Conservation (phyloP, 1,139 yeast species). For the Debaryomyces singareniensis region DNA sequence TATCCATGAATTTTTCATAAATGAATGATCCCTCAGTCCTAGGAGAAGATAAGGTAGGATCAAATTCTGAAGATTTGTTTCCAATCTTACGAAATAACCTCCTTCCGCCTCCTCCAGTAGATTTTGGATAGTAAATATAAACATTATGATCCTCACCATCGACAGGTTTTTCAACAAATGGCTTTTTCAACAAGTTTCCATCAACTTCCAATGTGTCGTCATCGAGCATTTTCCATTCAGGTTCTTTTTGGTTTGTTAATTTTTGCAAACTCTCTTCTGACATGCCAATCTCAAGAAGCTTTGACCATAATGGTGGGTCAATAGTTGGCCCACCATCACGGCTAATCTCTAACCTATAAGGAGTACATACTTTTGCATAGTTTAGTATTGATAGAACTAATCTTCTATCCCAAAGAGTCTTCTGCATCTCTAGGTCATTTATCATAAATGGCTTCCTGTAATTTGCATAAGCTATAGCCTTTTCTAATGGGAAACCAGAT, state of each 20-base stretch:
- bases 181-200: slow-evolving; percentile 69
- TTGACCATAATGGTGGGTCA: slow-evolving; percentile 51
- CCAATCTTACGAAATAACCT: slow-evolving; percentile 92
- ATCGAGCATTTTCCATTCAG: slow-evolving; percentile 84
- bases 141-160: slow-evolving; percentile 99
- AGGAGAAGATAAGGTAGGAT: slow-evolving; percentile 67
- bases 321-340: slow-evolving; percentile 96
- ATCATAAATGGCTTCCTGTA: slow-evolving; percentile 85
- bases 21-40: slow-evolving; percentile 89
- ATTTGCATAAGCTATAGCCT: slow-evolving; percentile 87
- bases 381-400: slow-evolving; percentile 77
- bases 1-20: slow-evolving; percentile 94
- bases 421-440: slow-evolving; percentile 87
- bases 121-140: slow-evolving; percentile 80
- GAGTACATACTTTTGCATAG: slow-evolving; percentile 82
- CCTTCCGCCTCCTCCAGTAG: slow-evolving; percentile 97
- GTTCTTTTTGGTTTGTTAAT: slow-evolving; percentile 65
- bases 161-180: slow-evolving; percentile 97
- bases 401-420: slow-evolving; percentile 94
- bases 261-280: slow-evolving; percentile 41
- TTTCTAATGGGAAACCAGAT: slow-evolving; percentile 93
- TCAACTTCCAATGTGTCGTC: slow-evolving; percentile 78
- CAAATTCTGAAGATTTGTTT: slow-evolving; percentile 94
- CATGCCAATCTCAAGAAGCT: slow-evolving; percentile 32
- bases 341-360: slow-evolving; percentile 78